These are phyloP conservation scores for Colletotrichum lindemuthianum DNA, from an alignment of 2,329 filamentous ascomycete genomes.

Conservation along the genomic window DNA sequence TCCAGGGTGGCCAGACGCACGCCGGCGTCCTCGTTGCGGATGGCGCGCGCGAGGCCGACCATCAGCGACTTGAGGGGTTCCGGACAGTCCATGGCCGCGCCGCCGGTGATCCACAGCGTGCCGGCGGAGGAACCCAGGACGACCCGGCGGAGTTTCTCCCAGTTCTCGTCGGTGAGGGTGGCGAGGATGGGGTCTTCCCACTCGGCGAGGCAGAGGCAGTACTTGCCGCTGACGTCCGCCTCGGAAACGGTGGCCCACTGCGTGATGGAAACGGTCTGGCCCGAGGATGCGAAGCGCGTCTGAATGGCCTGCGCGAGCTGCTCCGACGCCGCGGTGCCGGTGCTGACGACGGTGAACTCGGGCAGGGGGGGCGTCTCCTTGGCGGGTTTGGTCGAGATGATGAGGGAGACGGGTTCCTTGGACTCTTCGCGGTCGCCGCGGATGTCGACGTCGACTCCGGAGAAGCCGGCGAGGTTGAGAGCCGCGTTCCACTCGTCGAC, in stretches of 20 bases:
- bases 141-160: constrained; percentile 22
- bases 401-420: constrained; percentile 29
- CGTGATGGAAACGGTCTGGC: background rate
- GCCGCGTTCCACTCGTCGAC: constrained; percentile 27
- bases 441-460: constrained; percentile 32
- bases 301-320: constrained; percentile 10
- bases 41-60: constrained; percentile 33
- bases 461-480: constrained; percentile 32
- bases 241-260: constrained; percentile 14
- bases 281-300: background rate
- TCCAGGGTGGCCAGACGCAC: constrained; percentile 29
- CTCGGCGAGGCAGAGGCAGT: constrained; percentile 21
- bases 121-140: constrained; percentile 20
- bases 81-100: constrained; percentile 30
- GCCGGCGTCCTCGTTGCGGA: constrained; percentile 37
- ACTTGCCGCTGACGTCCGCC: constrained; percentile 12
- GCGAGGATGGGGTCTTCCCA: constrained; percentile 22
- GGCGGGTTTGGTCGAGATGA: constrained; percentile 25
- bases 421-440: constrained; percentile 26
- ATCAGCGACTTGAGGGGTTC: constrained; percentile 27
- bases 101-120: constrained; percentile 32
- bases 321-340: constrained; percentile 6
- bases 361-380: constrained; percentile 8
- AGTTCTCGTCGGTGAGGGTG: constrained; percentile 15
- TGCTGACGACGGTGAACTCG: constrained; percentile 18